phyloP scores from a whole-genome alignment of 2,329 filamentous ascomycete genomes.

The Tricladium varicosporioides region DNA sequence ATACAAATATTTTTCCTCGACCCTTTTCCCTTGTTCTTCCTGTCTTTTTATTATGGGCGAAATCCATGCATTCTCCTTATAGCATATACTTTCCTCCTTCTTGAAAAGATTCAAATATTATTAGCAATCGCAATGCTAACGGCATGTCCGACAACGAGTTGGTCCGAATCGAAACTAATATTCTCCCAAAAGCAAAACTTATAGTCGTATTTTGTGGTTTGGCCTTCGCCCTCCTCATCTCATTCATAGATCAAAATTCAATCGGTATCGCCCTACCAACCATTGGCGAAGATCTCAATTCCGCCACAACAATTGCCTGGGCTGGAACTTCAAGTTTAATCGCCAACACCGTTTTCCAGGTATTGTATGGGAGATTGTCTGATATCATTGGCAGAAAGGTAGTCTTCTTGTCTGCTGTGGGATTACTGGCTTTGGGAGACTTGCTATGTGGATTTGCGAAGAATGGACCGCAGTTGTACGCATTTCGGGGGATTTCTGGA shows the following conservation, averaged over 20 bases:
- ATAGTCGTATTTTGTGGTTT: conserved; percentile 51
- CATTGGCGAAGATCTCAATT: conserved; percentile 44
- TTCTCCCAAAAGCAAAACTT: conserved; percentile 50
- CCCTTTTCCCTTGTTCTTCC: too few species aligned
- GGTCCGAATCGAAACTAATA: conserved; percentile 51
- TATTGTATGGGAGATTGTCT: conserved; percentile 61
- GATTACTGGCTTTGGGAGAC: conserved; percentile 53
- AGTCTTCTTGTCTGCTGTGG: conserved; percentile 52
- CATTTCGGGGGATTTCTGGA: conserved; percentile 58
- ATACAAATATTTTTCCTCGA: neutral
- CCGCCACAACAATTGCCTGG: conserved; percentile 53
- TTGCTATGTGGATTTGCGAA: conserved; percentile 57
- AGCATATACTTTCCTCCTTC: too few species aligned
- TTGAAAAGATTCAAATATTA: neutral
- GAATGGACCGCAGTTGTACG: conserved; percentile 57
- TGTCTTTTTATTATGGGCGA: too few species aligned
- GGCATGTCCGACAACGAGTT: conserved; percentile 25
- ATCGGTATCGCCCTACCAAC: conserved; percentile 47
- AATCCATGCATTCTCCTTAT: too few species aligned
- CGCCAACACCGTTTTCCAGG: conserved; percentile 61
- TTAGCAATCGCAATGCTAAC: neutral
- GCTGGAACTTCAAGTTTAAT: conserved; percentile 52
- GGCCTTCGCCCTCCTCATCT: conserved; percentile 51
- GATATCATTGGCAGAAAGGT: conserved; percentile 61
- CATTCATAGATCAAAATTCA: conserved; percentile 41